phyloP scores from a whole-genome alignment of 2,329 filamentous ascomycete genomes.

The Paraphaeosphaeria minitans region DNA sequence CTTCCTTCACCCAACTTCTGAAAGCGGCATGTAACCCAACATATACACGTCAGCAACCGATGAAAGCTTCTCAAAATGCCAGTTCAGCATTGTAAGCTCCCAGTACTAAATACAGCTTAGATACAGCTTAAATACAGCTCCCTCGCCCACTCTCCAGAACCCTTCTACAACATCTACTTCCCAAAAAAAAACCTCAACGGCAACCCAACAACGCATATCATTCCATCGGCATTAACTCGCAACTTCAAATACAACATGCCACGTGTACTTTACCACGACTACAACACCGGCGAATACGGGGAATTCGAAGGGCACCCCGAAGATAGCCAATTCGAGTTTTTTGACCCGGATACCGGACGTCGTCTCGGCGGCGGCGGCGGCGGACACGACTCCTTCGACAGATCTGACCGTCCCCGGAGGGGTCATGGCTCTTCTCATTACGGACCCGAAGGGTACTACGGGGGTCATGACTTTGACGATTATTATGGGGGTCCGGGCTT shows the following conservation, averaged over 20 bases:
- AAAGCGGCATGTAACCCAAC: not conserved
- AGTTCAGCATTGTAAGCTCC: not conserved
- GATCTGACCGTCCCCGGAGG: too few relatives aligned
- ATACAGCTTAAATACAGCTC: not conserved
- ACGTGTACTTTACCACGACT: not conserved
- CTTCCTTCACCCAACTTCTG: not conserved
- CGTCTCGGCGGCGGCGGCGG: not conserved
- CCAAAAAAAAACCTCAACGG: not conserved
- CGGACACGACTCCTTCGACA: not conserved
- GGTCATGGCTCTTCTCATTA: too few relatives aligned
- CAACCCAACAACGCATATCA: not conserved
- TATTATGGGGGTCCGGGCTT: not conserved
- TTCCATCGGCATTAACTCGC: not conserved
- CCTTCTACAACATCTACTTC: not conserved
- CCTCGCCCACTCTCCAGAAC: not conserved
- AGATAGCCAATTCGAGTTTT: not conserved
- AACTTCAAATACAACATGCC: not conserved
- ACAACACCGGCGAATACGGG: too few relatives aligned
- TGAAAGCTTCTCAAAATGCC: not conserved
- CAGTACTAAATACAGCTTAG: not conserved
- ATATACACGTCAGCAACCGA: not conserved
- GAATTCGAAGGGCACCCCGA: too few relatives aligned
- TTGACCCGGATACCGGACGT: not conserved
- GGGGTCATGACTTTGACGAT: not conserved
- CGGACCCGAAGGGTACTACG: not conserved